Percentiles rank a stretch among this genome's conserved stretches.
Conservation (phyloP, 805 yeast genomes). For the Wickerhamiella hasegawae region DNA sequence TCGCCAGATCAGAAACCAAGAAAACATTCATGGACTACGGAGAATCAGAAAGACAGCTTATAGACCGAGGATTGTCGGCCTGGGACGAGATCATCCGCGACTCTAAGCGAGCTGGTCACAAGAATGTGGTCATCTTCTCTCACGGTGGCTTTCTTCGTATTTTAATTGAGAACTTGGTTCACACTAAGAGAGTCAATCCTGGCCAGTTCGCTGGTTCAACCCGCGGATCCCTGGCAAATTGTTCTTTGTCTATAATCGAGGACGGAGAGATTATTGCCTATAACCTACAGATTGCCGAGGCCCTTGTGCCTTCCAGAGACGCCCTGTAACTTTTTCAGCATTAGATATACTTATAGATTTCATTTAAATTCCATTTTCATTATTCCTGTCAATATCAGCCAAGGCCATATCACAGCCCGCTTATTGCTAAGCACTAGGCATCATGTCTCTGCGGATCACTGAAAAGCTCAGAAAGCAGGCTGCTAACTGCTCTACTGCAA, state of each 20-base stretch:
- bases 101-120: conserved; percentile 1
- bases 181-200: not conserved
- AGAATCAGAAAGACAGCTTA: conserved; percentile 8
- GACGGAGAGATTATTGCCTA: conserved; percentile 6
- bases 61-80: conserved; percentile 5
- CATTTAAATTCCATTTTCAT: too few species aligned
- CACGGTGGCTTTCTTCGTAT: conserved; percentile 14
- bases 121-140: conserved; percentile 10
- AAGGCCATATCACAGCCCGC: too few species aligned
- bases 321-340: too few species aligned
- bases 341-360: too few species aligned
- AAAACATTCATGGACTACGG: conserved; percentile 8
- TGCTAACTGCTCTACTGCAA: too few species aligned
- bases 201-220: not conserved
- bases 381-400: too few species aligned
- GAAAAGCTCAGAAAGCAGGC: too few species aligned
- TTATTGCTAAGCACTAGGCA: too few species aligned
- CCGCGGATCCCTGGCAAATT: conserved; percentile 8
- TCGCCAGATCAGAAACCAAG: conserved; percentile 3
- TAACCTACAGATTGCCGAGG: too few species aligned
- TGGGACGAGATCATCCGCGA: conserved; percentile 4
- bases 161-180: conserved; percentile 7
- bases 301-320: too few species aligned
- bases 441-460: too few species aligned
- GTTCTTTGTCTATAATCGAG: conserved; percentile 12